phyloP scores from a whole-genome alignment of 2,329 filamentous ascomycete species.

The Lecanicillium sp. region DNA sequence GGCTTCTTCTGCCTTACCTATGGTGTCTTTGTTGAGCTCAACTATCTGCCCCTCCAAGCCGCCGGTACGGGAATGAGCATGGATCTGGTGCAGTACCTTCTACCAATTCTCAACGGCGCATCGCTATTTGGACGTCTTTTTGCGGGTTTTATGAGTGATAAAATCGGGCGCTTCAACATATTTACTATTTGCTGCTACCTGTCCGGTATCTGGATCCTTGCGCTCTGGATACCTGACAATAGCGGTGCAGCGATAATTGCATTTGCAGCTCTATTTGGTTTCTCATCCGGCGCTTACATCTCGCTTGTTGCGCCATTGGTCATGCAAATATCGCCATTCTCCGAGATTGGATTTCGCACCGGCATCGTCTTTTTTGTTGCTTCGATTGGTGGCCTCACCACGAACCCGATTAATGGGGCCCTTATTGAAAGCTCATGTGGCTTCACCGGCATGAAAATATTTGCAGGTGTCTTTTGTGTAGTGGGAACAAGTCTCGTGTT shows the following conservation, averaged over 20 bases:
- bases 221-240: constrained; percentile 33
- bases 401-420: constrained; percentile 51
- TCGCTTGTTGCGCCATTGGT: constrained; percentile 26
- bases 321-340: constrained; percentile 47
- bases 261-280: constrained; percentile 29
- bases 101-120: constrained; percentile 22
- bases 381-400: constrained; percentile 49
- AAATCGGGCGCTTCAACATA: constrained; percentile 24
- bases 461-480: constrained; percentile 28
- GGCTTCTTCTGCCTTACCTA: constrained; percentile 26
- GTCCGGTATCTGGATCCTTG: constrained; percentile 27
- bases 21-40: constrained; percentile 29
- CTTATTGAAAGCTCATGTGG: constrained; percentile 26
- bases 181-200: constrained; percentile 37
- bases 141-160: constrained; percentile 21
- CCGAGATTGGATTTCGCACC: constrained; percentile 42
- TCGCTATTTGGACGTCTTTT: constrained; percentile 21
- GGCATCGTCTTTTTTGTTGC: constrained; percentile 44
- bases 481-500: constrained; percentile 24
- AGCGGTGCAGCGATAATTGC: constrained; percentile 22
- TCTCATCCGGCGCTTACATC: constrained; percentile 30
- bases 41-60: constrained; percentile 22
- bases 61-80: constrained; percentile 17
- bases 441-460: constrained; percentile 32
- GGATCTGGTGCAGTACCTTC: constrained; percentile 18